Conservation (phyloP, 179 eudicot species). For the Beta corolliflora region DNA sequence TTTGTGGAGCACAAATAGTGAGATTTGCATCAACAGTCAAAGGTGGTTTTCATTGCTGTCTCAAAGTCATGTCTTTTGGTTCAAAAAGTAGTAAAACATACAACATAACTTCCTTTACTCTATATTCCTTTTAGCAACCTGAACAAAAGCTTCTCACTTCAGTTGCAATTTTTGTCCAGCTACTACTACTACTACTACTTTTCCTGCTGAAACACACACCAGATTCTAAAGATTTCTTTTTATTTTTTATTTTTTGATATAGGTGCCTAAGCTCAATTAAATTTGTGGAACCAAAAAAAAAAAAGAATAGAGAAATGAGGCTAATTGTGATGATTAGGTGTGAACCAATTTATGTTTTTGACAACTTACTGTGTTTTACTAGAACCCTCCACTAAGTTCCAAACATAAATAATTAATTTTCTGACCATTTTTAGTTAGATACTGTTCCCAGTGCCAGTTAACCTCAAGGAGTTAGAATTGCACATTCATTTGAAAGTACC, state of each 20-base stretch:
- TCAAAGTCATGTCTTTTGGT: constrained; percentile 15
- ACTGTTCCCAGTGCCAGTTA: constrained; percentile 10
- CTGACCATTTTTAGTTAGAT: constrained; percentile 16
- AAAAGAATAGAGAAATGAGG: neutral
- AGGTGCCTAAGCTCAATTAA: neutral
- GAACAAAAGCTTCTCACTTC: constrained; percentile 15
- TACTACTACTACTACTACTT: neutral
- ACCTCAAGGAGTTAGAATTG: constrained; percentile 13
- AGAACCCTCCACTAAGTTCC: constrained; percentile 21
- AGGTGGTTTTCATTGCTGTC: constrained; percentile 22
- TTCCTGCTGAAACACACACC: constrained; percentile 9
- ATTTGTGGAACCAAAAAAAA: constrained; percentile 14
- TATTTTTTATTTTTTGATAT: neutral
- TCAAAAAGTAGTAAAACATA: constrained; percentile 6
- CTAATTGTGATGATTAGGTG: constrained; percentile 22
- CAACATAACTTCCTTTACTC: neutral
- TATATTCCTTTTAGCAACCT: constrained; percentile 17
- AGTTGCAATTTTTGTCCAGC: neutral
- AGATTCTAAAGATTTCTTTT: neutral
- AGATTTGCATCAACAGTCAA: constrained; percentile 20
- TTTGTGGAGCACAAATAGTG: neutral
- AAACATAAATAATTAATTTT: constrained; percentile 22
- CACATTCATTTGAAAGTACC: constrained; percentile 28
- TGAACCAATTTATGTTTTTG: constrained; percentile 19
- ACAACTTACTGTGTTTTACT: constrained; percentile 22